Percentiles rank a stretch among this genome's conserved stretches.
These are phyloP conservation scores for Toxicodendron radicans DNA, from an alignment of 345 rosid genomes.

Conservation along the genomic window DNA sequence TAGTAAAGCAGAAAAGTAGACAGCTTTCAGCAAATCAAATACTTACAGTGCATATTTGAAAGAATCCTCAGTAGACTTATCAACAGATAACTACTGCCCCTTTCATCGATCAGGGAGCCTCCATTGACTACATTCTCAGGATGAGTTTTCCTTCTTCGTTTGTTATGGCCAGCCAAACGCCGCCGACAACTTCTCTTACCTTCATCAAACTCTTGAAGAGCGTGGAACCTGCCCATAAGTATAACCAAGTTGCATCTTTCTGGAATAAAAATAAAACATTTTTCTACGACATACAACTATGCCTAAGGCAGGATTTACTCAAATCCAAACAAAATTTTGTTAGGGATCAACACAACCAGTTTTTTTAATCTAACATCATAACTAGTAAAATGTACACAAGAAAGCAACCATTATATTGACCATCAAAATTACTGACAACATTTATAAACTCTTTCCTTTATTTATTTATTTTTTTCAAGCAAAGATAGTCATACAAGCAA, in stretches of 20 bases:
- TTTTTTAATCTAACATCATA: background rate
- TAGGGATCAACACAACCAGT: background rate
- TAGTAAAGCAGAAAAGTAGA: conserved; percentile 16
- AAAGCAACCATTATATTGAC: conserved; percentile 4
- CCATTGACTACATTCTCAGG: conserved; percentile 42
- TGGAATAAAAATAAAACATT: conserved; percentile 7
- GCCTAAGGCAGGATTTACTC: background rate
- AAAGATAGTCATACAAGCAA: background rate
- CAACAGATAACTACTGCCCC: conserved; percentile 47
- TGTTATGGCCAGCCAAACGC: conserved; percentile 80
- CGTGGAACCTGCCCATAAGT: conserved; percentile 66
- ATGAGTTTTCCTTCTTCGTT: conserved; percentile 66
- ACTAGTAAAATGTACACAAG: background rate
- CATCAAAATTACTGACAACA: conserved; percentile 11
- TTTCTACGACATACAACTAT: conserved; percentile 5
- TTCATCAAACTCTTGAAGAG: conserved; percentile 81
- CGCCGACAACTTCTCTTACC: conserved; percentile 81
- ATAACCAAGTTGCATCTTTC: conserved; percentile 36
- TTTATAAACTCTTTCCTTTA: background rate
- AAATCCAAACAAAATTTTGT: conserved; percentile 7
- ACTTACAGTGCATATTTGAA: conserved; percentile 65
- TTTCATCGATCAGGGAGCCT: conserved; percentile 44
- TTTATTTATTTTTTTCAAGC: background rate
- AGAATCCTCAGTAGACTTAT: conserved; percentile 59
- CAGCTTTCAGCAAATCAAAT: conserved; percentile 2